Evolutionary conservation across 31 red algal genomes (phyloP), one percentile per base, ranked within the genome.

Genomic region (Asparagopsis taxiformis): DNA sequence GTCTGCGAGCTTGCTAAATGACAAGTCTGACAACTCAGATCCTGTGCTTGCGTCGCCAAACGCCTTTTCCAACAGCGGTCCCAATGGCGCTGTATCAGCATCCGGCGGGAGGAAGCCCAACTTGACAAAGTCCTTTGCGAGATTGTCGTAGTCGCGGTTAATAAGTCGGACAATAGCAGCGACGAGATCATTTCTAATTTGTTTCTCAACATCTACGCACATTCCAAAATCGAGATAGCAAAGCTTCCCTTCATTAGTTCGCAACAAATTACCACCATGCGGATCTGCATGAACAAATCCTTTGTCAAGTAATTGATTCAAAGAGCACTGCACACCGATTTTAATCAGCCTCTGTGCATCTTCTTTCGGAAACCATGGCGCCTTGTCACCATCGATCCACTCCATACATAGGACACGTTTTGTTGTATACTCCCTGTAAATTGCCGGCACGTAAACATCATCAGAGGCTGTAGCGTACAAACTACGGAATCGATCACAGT

Each of bases 211-310:
- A 28, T 85, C 71, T 1, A 84, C 82, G 55, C 91, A 93, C 72
- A 92, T 84, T 19, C 94, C 94, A 68, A 90, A 97, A 52, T 97
- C 94, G 26, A 97, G 69, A 67, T 91, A 90, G 33, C 74, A 85
- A 0, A 97, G 77, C 59, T 85, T 73, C 2, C 80, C 84, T 23
- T 87, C 70, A 43, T 69, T 79, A 16, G 79, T 75, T 1, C 85
- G 64, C 21, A 99, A 31, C 25, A 99, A 62, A 61, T 99, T 99
- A 6, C 96, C 96, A 20, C 77, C 69, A 63, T 99, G 96, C 23
- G 96, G 96, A 64, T 99, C 96, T 11, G 91, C 96, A 62, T 99
- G 96, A 39, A 95, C 89, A 50, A 99, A 91, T 0, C 96, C 96
- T 31, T 81, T 79, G 15, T 92, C 84, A 22, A 99, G 61, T n/a